A percentile compares a stretch with the other conserved stretches of the same genome.
Evolutionary conservation across 192 early-diverging fungal genomes (phyloP).

Genomic region (Entophlyctis luteolus): DNA sequence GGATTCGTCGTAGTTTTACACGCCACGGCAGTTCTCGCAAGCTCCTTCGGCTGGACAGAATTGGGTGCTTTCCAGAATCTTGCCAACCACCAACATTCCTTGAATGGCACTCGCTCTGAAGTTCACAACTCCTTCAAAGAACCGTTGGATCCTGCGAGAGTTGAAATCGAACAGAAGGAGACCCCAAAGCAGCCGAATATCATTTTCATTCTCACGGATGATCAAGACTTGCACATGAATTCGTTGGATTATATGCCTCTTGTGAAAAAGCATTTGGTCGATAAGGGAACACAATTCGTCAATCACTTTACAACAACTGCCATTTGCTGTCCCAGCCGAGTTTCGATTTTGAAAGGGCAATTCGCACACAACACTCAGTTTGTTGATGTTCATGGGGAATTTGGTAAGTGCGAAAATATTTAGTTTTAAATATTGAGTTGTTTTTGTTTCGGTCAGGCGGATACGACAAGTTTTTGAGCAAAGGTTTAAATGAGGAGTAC

Average conservation of each 20-base stretch:
- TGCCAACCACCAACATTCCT: no score
- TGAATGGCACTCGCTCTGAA: no score
- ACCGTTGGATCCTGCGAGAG: no score
- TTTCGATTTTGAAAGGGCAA: constrained; percentile 54
- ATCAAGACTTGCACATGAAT: constrained; percentile 55
- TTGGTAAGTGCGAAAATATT: background rate
- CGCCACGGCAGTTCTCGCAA: no score
- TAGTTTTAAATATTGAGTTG: background rate
- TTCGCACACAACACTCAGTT: constrained; percentile 65
- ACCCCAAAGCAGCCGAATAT: constrained; percentile 50
- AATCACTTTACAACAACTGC: constrained; percentile 63
- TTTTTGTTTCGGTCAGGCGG: background rate
- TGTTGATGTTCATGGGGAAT: constrained; percentile 3
- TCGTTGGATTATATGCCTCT: constrained; percentile 59
- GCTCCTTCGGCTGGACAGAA: no score
- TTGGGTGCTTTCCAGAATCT: no score
- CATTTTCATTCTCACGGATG: constrained; percentile 62
- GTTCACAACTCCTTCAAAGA: no score
- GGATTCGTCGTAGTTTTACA: no score
- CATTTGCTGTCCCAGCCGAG: constrained; percentile 63
- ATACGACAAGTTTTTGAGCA: constrained; percentile 39
- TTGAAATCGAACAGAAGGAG: background rate
- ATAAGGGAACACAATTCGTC: constrained; percentile 56
- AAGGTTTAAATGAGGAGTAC: constrained; percentile 41
- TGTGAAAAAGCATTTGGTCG: constrained; percentile 56